Evolutionary conservation across 2,329 filamentous ascomycete genomes (phyloP), one percentile per base, ranked within the genome.

Genomic region (Hymenoscyphus linearis): DNA sequence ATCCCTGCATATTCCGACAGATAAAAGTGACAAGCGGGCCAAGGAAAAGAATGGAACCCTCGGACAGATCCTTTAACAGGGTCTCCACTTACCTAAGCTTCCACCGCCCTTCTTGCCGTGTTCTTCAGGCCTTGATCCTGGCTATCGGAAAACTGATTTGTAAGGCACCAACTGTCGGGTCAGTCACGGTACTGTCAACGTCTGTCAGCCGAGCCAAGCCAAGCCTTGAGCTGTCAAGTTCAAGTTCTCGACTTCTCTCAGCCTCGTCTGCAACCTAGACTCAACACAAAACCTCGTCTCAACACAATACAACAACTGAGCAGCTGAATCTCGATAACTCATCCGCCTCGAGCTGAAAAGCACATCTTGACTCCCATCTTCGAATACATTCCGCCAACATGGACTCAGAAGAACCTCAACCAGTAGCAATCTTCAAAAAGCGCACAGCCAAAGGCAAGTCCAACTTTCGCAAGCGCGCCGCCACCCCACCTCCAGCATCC

Each of bases 361-460:
- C 37, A 40, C n/a, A 6, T 40, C 4, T 9, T 40, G n/a, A n/a
- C 12, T 22, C 10, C 22, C 10, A 50, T 22, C 10, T 25, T 10
- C 18, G 13, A 18, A 18, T 2, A 18, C 44, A 13, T 14, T 26
- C 3, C 16, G 40, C 14, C n/a, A 47, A 13, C 4, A 61, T 61
- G 56, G 56, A 61, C 2, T 59, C 61, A 27, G 27, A 58, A 57
- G 57, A 54, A 57, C 25, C 57, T 26, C 36, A 55, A 10, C 26
- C 52, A 26, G 25, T 87, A 13, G 83, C 88, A 14, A 75, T 90
- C 57, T 97, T 97, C 83, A 97, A 96, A 75, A 96, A 95, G 75
- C 85, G 93, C 73, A 82, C 85, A 66, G 83, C 83, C 70, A 96
- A 92, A 73, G 83, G 82, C 64, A 93, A 90, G 72, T 82, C 86